Evolutionary conservation across 73 alveolate genomes (phyloP).

Genomic region (Tetrahymena malaccensis): DNA sequence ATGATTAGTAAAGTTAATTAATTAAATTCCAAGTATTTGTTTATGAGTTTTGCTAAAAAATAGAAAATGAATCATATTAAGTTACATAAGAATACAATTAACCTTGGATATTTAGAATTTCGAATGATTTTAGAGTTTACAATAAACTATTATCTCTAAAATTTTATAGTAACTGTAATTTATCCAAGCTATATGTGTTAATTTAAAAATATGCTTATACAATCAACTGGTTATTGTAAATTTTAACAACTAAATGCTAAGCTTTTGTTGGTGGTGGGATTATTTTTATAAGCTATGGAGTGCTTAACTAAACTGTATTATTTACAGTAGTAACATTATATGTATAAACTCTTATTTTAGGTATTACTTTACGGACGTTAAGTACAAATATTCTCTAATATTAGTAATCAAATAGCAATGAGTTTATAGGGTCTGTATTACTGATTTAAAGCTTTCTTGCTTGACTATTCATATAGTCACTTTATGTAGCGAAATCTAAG

Average conservation of each 20-base stretch:
- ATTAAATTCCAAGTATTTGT: neutral
- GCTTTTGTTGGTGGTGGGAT: neutral
- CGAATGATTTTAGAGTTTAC: neutral
- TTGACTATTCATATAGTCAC: neutral
- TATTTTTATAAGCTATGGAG: neutral
- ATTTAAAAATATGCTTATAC: neutral
- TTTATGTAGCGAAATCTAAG: neutral
- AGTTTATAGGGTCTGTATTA: neutral
- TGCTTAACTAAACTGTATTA: neutral
- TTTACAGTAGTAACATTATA: neutral
- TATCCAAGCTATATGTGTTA: neutral
- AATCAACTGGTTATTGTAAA: neutral
- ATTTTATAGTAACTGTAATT: neutral
- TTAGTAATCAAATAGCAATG: neutral
- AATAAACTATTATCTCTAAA: neutral
- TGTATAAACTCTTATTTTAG: neutral
- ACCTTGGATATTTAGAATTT: neutral
- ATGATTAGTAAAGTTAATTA: neutral
- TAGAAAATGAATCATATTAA: neutral
- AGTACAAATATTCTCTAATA: neutral
- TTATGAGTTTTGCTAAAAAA: neutral
- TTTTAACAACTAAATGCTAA: neutral
- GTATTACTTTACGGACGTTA: neutral
- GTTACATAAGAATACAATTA: neutral
- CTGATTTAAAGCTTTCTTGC: neutral